These are phyloP conservation scores for Ogataea naganishii DNA, from an alignment of 805 yeast genomes.

Conservation along the genomic window DNA sequence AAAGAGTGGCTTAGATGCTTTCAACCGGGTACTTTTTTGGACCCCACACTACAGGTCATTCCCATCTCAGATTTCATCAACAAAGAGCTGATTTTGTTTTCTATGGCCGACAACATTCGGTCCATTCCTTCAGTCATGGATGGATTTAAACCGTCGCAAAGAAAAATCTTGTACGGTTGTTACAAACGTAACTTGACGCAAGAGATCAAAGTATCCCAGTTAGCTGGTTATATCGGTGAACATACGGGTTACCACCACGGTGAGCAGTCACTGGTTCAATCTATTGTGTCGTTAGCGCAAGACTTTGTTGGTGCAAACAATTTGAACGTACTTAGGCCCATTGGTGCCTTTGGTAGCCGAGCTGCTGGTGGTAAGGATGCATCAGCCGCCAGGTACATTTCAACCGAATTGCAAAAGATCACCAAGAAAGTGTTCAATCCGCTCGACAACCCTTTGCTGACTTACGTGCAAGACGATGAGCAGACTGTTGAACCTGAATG, in stretches of 20 bases:
- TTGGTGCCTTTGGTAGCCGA: constrained; percentile 94
- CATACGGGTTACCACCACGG: constrained; percentile 95
- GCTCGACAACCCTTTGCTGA: constrained; percentile 68
- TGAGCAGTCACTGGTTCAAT: constrained; percentile 77
- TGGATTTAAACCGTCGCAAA: constrained; percentile 95
- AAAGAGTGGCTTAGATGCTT: constrained; percentile 93
- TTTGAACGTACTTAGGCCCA: constrained; percentile 74
- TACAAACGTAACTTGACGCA: constrained; percentile 67
- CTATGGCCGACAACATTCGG: constrained; percentile 93
- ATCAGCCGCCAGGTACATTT: constrained; percentile 96
- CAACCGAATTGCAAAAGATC: constrained; percentile 70
- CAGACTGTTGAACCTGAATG: constrained; percentile 91
- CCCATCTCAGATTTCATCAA: constrained; percentile 93
- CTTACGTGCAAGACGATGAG: constrained; percentile 87
- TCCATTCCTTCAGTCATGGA: constrained; percentile 92
- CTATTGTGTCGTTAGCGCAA: constrained; percentile 92
- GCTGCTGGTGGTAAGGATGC: constrained; percentile 97
- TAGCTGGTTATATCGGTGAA: constrained; percentile 84
- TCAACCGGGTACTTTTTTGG: constrained; percentile 86
- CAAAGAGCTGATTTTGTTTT: constrained; percentile 87
- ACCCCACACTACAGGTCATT: constrained; percentile 63
- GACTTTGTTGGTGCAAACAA: constrained; percentile 92
- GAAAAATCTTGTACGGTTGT: constrained; percentile 85
- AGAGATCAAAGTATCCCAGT: constrained; percentile 84
- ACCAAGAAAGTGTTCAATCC: constrained; percentile 73